These are phyloP conservation scores for Curvularia lunata DNA, from an alignment of 2,329 filamentous ascomycete species.

Conservation along the genomic window DNA sequence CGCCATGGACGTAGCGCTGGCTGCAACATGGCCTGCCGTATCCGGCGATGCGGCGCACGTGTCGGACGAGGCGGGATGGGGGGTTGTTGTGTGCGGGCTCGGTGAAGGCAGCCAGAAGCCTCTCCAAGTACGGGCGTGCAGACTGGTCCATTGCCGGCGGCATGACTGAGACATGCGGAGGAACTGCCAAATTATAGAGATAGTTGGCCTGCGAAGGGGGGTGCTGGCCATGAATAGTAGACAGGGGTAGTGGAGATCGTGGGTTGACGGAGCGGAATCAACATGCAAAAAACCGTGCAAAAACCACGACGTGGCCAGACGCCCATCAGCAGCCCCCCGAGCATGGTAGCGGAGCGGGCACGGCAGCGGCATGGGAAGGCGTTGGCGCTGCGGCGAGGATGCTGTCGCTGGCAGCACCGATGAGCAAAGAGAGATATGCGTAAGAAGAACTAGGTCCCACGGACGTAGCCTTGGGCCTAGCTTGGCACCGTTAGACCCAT, in stretches of 20 bases:
- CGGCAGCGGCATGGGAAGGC: slow-evolving; percentile 17
- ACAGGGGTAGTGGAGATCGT: slow-evolving; percentile 20
- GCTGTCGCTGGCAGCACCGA: slow-evolving; percentile 21
- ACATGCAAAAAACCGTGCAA: slow-evolving; percentile 17
- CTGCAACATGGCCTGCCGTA: not conserved
- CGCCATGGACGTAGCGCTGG: slow-evolving; percentile 16
- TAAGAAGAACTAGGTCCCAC: slow-evolving; percentile 34
- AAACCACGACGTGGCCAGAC: slow-evolving; percentile 5
- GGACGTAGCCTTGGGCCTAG: slow-evolving; percentile 27
- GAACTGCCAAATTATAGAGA: slow-evolving; percentile 17
- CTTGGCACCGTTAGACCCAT: slow-evolving; percentile 29
- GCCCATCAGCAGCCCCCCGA: slow-evolving; percentile 12
- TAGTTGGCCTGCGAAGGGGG: slow-evolving; percentile 10
- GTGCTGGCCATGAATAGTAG: slow-evolving; percentile 10
- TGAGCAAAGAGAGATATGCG: slow-evolving; percentile 31
- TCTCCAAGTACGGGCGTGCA: not conserved
- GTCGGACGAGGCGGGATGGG: not conserved
- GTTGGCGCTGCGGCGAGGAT: slow-evolving; percentile 15
- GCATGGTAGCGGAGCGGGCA: slow-evolving; percentile 6
- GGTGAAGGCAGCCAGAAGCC: not conserved
- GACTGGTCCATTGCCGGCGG: slow-evolving; percentile 1
- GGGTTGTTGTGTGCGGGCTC: not conserved
- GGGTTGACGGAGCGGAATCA: slow-evolving; percentile 19
- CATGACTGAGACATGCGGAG: slow-evolving; percentile 13
- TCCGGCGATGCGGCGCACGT: not conserved